Evolutionary conservation across 2,329 filamentous ascomycete species (phyloP).

Genomic region (Fusarium stilboides): DNA sequence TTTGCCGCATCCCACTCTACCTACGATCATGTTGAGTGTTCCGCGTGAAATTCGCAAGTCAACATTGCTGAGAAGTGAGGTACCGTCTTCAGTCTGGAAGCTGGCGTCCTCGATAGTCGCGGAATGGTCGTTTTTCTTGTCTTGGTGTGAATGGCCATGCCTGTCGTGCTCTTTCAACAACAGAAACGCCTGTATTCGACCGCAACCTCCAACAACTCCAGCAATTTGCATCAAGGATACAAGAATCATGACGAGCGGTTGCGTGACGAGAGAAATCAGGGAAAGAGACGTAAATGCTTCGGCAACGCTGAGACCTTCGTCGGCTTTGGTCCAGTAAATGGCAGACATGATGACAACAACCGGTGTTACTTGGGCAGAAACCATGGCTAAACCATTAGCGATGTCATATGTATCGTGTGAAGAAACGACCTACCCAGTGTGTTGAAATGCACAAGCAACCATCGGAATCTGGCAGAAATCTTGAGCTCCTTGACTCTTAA

Average conservation of each 20-base stretch:
- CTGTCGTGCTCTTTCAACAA: constrained; percentile 43
- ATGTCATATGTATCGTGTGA: fast-evolving
- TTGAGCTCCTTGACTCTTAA: constrained; percentile 57
- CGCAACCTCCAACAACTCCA: constrained; percentile 53
- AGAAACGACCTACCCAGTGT: constrained; percentile 46
- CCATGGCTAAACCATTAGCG: constrained; percentile 38
- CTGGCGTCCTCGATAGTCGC: constrained; percentile 26
- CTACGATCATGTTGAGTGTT: constrained; percentile 57
- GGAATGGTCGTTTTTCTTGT: not conserved
- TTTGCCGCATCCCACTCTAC: constrained; percentile 63
- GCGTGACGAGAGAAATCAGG: constrained; percentile 53
- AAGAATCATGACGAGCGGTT: constrained; percentile 54
- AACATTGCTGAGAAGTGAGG: constrained; percentile 46
- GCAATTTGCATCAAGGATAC: constrained; percentile 54
- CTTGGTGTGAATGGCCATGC: not conserved
- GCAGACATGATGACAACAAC: constrained; percentile 54
- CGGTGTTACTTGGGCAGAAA: constrained; percentile 52
- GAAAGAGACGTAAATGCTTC: constrained; percentile 57
- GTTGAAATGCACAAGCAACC: constrained; percentile 53
- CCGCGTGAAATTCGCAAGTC: constrained; percentile 37
- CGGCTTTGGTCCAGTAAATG: constrained; percentile 53
- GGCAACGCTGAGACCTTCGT: constrained; percentile 51
- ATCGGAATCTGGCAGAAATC: constrained; percentile 56
- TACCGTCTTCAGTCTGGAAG: constrained; percentile 35
- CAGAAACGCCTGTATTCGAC: constrained; percentile 54